A percentile compares a stretch with the other conserved stretches of the same genome.
Evolutionary conservation across 2,329 filamentous ascomycete species (phyloP).

Genomic region (Aureobasidium musti): DNA sequence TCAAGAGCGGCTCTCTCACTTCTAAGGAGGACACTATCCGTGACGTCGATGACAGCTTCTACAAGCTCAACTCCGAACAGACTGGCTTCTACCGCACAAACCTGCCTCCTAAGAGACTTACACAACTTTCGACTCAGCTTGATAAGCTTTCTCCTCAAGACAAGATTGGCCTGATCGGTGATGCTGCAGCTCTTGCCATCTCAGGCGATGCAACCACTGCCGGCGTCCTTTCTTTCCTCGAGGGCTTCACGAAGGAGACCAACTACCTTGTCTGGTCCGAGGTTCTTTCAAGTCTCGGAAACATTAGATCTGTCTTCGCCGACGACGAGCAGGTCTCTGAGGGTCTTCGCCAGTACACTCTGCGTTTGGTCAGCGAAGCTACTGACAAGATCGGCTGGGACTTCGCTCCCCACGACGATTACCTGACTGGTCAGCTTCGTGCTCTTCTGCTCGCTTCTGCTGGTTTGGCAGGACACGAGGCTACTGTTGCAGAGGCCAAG

Average conservation of each 20-base stretch:
- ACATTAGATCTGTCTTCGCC: constrained; percentile 81
- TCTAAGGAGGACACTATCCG: constrained; percentile 74
- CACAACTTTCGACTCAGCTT: constrained; percentile 75
- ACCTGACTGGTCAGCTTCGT: constrained; percentile 77
- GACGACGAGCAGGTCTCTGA: constrained; percentile 70
- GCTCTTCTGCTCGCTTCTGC: constrained; percentile 77
- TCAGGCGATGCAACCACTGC: constrained; percentile 82
- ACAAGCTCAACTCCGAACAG: constrained; percentile 89
- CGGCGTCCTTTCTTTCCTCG: constrained; percentile 77
- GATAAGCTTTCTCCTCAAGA: constrained; percentile 78
- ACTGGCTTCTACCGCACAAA: constrained; percentile 92
- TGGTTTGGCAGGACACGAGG: constrained; percentile 72
- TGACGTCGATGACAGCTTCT: constrained; percentile 76
- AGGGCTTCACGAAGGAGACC: constrained; percentile 78
- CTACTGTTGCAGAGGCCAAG: constrained; percentile 69
- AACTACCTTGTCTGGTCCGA: constrained; percentile 91
- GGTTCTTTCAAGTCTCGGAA: constrained; percentile 72
- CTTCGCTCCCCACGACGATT: constrained; percentile 74
- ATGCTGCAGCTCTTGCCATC: constrained; percentile 84
- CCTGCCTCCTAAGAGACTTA: constrained; percentile 81
- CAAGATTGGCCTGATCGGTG: constrained; percentile 89
- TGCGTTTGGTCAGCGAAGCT: constrained; percentile 73
- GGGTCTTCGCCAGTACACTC: constrained; percentile 74
- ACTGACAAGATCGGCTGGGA: constrained; percentile 85
- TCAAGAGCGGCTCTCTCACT: constrained; percentile 68